A percentile compares a stretch with the other conserved stretches of the same genome.
Evolutionary conservation across 2,329 filamentous ascomycete species (phyloP).

Genomic region (Apiospora rasikravindrae): DNA sequence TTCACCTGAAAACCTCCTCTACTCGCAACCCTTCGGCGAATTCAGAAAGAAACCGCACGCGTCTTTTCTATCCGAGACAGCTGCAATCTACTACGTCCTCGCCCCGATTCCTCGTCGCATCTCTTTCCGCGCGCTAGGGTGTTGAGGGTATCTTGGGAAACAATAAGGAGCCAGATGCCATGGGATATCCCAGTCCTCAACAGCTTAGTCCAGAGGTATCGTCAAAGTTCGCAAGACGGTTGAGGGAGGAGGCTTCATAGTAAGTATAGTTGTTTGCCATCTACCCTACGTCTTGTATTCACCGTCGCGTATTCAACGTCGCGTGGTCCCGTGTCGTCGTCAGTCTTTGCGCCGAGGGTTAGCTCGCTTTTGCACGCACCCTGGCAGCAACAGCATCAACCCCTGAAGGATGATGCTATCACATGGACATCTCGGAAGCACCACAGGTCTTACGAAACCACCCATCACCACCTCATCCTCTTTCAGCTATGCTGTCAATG

Average conservation of each 20-base stretch:
- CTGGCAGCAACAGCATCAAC: neutral
- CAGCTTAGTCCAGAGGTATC: conserved; percentile 16
- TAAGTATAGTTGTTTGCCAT: neutral
- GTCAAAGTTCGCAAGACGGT: conserved; percentile 2
- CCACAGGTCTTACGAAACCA: neutral
- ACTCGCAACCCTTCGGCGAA: neutral
- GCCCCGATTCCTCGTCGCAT: conserved; percentile 7
- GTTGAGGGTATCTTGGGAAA: conserved; percentile 4
- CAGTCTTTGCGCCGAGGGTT: conserved; percentile 2
- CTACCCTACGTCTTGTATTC: neutral
- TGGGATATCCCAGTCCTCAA: conserved; percentile 13
- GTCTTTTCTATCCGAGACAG: neutral
- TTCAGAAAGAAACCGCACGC: neutral
- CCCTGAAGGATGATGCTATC: neutral
- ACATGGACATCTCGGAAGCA: neutral
- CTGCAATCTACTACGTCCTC: neutral
- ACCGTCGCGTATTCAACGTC: neutral
- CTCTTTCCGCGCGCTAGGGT: conserved; percentile 2
- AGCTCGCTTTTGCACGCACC: neutral
- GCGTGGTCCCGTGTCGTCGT: neutral
- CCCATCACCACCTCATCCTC: neutral
- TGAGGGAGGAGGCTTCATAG: neutral
- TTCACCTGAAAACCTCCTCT: neutral
- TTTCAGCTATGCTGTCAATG: neutral
- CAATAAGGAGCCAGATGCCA: conserved; percentile 14